phyloP scores from a whole-genome alignment of 1,284 basidiomycete genomes.

The Amylostereum areolatum region DNA sequence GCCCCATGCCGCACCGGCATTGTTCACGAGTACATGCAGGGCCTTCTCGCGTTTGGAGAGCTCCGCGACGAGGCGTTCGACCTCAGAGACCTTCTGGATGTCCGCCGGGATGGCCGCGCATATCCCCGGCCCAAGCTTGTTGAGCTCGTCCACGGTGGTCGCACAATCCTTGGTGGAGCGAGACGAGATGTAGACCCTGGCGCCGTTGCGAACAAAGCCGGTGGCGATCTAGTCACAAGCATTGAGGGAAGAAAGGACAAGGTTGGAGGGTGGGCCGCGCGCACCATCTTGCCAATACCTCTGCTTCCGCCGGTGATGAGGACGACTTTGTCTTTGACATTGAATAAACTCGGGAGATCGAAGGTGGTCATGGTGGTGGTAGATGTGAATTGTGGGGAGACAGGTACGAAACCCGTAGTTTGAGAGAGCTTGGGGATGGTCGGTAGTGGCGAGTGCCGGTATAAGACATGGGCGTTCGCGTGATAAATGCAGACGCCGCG shows the following conservation, averaged over 20 bases:
- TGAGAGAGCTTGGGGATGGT: too few species aligned
- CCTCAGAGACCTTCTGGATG: conserved; percentile 53
- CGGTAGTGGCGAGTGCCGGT: too few species aligned
- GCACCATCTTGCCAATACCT: conserved; percentile 66
- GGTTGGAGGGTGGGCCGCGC: conserved; percentile 12
- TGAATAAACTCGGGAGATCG: conserved; percentile 42
- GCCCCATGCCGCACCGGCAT: conserved; percentile 65
- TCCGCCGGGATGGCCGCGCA: conserved; percentile 59
- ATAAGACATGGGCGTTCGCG: too few species aligned
- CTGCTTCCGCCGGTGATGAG: conserved; percentile 70
- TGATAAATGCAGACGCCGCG: too few species aligned
- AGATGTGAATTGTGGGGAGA: neutral
- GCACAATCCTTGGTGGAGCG: conserved; percentile 54
- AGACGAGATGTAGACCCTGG: conserved; percentile 65
- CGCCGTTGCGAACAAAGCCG: conserved; percentile 49
- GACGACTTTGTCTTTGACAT: conserved; percentile 55
- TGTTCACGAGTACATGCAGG: conserved; percentile 63
- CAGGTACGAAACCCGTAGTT: neutral
- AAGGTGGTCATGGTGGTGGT: conserved; percentile 31
- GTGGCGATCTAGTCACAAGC: conserved; percentile 47
- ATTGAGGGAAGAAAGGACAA: neutral
- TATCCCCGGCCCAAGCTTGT: conserved; percentile 44
- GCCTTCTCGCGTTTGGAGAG: conserved; percentile 44
- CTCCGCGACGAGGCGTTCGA: conserved; percentile 47
- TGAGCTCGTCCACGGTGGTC: conserved; percentile 51